Evolutionary conservation across 768 basidiomycete genomes (phyloP), one percentile per base, ranked within the genome.

Genomic region (Fomitopsis pulvina): DNA sequence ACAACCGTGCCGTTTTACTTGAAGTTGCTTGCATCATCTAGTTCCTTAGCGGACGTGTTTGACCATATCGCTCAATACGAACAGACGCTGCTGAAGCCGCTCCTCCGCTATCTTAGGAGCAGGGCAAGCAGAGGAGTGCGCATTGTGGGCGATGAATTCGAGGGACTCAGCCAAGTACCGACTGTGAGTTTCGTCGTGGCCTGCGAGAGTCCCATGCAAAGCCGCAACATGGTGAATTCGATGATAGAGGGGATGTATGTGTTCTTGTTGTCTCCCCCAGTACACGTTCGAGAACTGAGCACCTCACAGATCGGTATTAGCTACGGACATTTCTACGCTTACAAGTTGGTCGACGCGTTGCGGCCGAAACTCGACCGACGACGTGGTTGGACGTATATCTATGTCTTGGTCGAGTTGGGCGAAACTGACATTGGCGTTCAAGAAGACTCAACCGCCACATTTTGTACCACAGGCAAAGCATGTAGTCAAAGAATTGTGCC

Each of bases 241-340:
- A 90, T 61, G 61, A 71, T 57, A 79, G 74, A 45, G 79, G 79
- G 21, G 71, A 73, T 29, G 87, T 88, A 48, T 59, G 83, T 73
- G 1, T 20, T 28, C 7, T 46, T 28, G 47, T 10, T 9, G 44
- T 26, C 16, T 41, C 21, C 9, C 2, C 29, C 41, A 8, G 21
- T 7, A 18, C n/a, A n/a, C n/a, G 2, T 45, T 12, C 18, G n/a
- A 24, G 29, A 39, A 28, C 25, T 28, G 28, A 26, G n/a, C 5
- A 22, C 14, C 8, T 28, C 24, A 42, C 56, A 90, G 87, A 75
- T 87, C 41, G 87, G 87, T 0, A 85, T 90, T 51, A 81, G 85
- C 20, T 87, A 76, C 50, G 87, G 87, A 1, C 82, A 90, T 60
- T 88, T 84, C 60, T 88, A 89, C 59, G 85, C 87, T 2, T 84